Evolutionary conservation across 2,329 filamentous ascomycete genomes (phyloP).

Genomic region (Rutstroemia sydowiana): DNA sequence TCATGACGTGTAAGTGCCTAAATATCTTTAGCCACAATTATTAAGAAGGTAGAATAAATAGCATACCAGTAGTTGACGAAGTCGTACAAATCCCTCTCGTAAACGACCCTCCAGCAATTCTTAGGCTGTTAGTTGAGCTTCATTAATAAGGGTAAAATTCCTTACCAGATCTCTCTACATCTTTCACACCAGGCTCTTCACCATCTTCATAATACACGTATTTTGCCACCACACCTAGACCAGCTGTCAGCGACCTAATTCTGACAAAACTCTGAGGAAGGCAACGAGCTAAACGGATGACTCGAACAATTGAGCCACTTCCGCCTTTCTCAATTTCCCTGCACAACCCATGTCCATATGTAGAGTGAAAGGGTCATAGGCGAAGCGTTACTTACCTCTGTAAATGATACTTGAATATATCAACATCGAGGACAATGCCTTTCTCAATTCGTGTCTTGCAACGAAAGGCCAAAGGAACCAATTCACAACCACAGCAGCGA

Average conservation of each 20-base stretch:
- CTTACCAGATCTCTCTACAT: slow-evolving; percentile 40
- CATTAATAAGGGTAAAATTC: not conserved
- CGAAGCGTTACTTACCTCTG: slow-evolving; percentile 24
- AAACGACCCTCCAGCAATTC: slow-evolving; percentile 52
- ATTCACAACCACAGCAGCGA: slow-evolving; percentile 47
- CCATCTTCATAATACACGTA: slow-evolving; percentile 54
- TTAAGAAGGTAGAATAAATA: not conserved
- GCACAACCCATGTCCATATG: too few relatives aligned
- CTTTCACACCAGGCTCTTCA: slow-evolving; percentile 42
- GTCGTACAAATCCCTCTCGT: slow-evolving; percentile 52
- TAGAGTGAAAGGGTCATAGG: not conserved
- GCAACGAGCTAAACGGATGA: too few relatives aligned
- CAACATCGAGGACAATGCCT: slow-evolving; percentile 48
- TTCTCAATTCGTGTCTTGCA: slow-evolving; percentile 50
- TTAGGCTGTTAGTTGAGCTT: slow-evolving; percentile 11
- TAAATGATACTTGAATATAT: slow-evolving; percentile 52
- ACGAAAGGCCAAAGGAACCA: slow-evolving; percentile 57
- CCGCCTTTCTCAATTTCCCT: too few relatives aligned
- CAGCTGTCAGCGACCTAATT: too few relatives aligned
- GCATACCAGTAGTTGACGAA: slow-evolving; percentile 43
- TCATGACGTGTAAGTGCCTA: slow-evolving; percentile 50
- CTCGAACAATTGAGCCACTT: too few relatives aligned
- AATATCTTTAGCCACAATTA: too few relatives aligned
- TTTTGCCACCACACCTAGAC: slow-evolving; percentile 39
- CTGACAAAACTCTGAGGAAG: too few relatives aligned